These are phyloP conservation scores for Pezicula neosporulosa DNA, from an alignment of 2,329 filamentous ascomycete genomes.

Conservation along the genomic window DNA sequence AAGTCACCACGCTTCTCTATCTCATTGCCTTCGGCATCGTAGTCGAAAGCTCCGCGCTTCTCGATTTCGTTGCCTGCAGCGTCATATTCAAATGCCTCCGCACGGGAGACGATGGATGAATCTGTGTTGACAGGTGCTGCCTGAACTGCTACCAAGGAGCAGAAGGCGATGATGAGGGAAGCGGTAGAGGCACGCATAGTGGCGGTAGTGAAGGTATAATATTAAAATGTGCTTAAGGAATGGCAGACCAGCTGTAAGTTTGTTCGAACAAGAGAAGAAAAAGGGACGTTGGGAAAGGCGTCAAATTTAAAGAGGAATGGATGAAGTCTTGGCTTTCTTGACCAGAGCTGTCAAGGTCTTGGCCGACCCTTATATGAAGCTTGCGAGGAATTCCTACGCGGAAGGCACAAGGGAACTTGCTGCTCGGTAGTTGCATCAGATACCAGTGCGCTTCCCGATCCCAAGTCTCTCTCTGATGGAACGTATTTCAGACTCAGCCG, in stretches of 20 bases:
- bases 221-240: constrained; percentile 1
- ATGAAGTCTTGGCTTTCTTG: neutral
- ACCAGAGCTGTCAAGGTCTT: neutral
- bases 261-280: neutral
- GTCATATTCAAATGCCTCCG: no score
- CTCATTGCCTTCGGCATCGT: no score
- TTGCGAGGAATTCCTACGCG: no score
- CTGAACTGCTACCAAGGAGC: constrained; percentile 18
- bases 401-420: no score
- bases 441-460: no score
- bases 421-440: no score
- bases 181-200: constrained; percentile 22
- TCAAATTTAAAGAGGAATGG: neutral
- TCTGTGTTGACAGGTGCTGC: constrained; percentile 11
- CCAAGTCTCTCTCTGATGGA: no score
- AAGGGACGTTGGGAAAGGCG: neutral
- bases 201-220: constrained; percentile 1
- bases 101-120: no score
- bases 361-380: no score
- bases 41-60: constrained; percentile 3
- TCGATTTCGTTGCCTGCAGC: neutral
- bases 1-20: constrained; percentile 5
- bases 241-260: constrained; percentile 12
- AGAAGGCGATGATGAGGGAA: constrained; percentile 21
- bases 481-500: neutral